Evolutionary conservation across 2,329 filamentous ascomycete genomes (phyloP).

Genomic region (Calonectria pseudoreteaudii): DNA sequence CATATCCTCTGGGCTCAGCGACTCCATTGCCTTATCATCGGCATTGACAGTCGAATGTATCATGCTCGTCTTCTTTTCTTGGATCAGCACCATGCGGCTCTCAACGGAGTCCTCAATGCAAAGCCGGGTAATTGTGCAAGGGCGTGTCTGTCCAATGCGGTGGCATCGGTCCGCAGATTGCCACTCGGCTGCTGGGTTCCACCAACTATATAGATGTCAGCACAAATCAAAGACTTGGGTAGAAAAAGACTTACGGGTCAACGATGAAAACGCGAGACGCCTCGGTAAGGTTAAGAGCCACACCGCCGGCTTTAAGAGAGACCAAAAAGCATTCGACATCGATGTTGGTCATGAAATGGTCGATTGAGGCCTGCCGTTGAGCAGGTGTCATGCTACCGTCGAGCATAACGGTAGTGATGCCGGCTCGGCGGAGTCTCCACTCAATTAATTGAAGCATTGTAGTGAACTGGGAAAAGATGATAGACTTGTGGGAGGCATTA

Average conservation of each 20-base stretch:
- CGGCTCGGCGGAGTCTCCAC: slow-evolving; percentile 95
- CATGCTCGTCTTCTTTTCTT: slow-evolving; percentile 99
- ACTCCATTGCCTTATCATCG: slow-evolving; percentile 90
- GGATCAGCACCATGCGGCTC: slow-evolving; percentile 92
- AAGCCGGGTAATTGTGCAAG: slow-evolving; percentile 92
- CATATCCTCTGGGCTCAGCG: slow-evolving; percentile 90
- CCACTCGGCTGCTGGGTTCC: slow-evolving; percentile 99
- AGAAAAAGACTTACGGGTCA: slow-evolving; percentile 79
- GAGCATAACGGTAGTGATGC: slow-evolving; percentile 97
- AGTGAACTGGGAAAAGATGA: slow-evolving; percentile 97
- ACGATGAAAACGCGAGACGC: slow-evolving; percentile 96
- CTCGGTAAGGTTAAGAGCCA: slow-evolving; percentile 94
- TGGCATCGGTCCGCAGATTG: slow-evolving; percentile 95
- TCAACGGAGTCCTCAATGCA: slow-evolving; percentile 98
- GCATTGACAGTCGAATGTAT: slow-evolving; percentile 97
- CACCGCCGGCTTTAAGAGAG: slow-evolving; percentile 94
- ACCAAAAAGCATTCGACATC: slow-evolving; percentile 97
- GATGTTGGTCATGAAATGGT: slow-evolving; percentile 95
- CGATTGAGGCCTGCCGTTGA: slow-evolving; percentile 92
- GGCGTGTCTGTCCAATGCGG: slow-evolving; percentile 93
- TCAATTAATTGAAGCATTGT: slow-evolving; percentile 98
- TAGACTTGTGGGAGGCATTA: slow-evolving; percentile 94
- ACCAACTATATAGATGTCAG: slow-evolving; percentile 76
- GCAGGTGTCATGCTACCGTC: slow-evolving; percentile 97
- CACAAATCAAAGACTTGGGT: neutral